Conservation (phyloP, 495 filamentous ascomycete genomes). For the Darksidea phi region DNA sequence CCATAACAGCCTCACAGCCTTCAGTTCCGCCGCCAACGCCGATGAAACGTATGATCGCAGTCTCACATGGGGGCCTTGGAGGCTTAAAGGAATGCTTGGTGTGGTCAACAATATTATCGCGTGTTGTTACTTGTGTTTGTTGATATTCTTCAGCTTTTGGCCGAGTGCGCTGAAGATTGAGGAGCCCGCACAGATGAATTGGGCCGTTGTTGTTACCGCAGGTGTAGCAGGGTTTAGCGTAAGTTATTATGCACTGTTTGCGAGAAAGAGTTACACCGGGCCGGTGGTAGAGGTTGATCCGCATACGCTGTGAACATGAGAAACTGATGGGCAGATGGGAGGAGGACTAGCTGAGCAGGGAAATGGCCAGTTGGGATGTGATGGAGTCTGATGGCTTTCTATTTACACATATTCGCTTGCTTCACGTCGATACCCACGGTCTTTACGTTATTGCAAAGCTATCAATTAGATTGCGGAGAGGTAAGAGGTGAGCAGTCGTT, state of each 20-base stretch:
- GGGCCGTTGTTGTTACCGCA: constrained; percentile 48
- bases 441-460: too few relatives aligned
- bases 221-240: constrained; percentile 48
- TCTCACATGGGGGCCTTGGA: constrained; percentile 54
- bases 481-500: too few relatives aligned
- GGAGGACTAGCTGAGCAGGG: too few relatives aligned
- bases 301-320: constrained; percentile 7
- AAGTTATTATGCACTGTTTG: constrained; percentile 49
- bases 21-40: constrained; percentile 34
- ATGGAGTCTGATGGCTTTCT: too few relatives aligned
- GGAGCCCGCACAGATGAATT: constrained; percentile 47
- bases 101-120: constrained; percentile 50
- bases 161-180: constrained; percentile 43
- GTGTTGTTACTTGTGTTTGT: constrained; percentile 49
- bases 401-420: too few relatives aligned
- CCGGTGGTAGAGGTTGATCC: constrained; percentile 47
- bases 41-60: constrained; percentile 32
- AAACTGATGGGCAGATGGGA: too few relatives aligned
- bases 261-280: constrained; percentile 47
- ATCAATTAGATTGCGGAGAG: too few relatives aligned
- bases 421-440: too few relatives aligned
- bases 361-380: too few relatives aligned
- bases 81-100: constrained; percentile 48
- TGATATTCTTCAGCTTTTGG: constrained; percentile 56
- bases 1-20: constrained; percentile 14